Base-by-base conservation (phyloP, 2,329 filamentous ascomycete species). In the Alternaria ventricosa region DNA sequence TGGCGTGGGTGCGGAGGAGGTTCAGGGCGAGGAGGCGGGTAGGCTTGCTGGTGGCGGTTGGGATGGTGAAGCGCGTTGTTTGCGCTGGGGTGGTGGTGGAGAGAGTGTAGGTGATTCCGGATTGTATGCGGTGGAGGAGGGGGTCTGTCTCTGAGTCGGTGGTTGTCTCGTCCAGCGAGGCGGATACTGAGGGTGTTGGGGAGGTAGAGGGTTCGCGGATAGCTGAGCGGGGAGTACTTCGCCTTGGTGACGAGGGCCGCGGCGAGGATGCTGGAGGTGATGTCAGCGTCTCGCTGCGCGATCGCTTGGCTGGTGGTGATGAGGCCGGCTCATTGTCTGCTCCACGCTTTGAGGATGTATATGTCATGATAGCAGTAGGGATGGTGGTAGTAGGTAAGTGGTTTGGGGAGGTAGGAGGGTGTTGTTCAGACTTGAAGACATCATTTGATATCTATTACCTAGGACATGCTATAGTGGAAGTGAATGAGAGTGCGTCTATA, bases 1-100 rank as follows among this genome's bases (percentile, higher is more conserved):
- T 60, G 15, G 57, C 60, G 25, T 60, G 22, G 22, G 28, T 22
- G 41, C 60, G 55, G 2, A 64, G 57, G 0, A 66, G 55, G 6
- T 25, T 9, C 2, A 64, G 18, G 3, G 57, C 51, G 5, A 23
- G 5, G 20, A 18, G 36, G 4, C 30, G 25, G 0, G 36, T 41
- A 18, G 55, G 9, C 12, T 20, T 28, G 5, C 11, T 41, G 46
- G 18, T 44, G 41, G 3, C 27, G 33, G 23, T 44, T 30, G 44
- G 6, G 27, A 68, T 33, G 23, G 43, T 13, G 53, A 68, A 68
- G 43, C 53, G 58, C 1, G 60, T 68, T 12, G 58, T 62, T 56
- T 68, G 60, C 25, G 18, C 11, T 6, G 61, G 15, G 47, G 61
- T 22, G 4, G 46, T 18, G 41, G 23, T 20, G 8, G 45, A 10